Evolutionary conservation across 2,329 filamentous ascomycete species (phyloP).

Genomic region (Decorospora gaudefroyi): DNA sequence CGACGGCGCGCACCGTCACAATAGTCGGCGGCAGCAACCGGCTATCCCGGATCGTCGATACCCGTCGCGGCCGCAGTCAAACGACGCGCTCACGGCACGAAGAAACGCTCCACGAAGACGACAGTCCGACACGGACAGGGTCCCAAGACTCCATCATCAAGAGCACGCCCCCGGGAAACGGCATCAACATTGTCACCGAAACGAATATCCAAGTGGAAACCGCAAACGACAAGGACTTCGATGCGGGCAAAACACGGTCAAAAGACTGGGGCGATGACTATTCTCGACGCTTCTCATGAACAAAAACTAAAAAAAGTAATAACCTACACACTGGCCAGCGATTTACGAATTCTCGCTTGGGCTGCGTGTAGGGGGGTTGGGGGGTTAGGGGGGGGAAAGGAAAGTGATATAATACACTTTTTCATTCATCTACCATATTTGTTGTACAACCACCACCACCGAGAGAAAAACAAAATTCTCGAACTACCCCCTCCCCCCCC

Average conservation of each 20-base stretch:
- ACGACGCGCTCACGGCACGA: slow-evolving; percentile 17
- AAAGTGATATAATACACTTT: no score
- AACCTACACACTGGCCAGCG: no score
- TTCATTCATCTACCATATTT: no score
- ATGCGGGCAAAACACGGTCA: slow-evolving; percentile 3
- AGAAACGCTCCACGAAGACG: slow-evolving; percentile 24
- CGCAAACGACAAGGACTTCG: slow-evolving; percentile 17
- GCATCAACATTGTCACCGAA: slow-evolving; percentile 39
- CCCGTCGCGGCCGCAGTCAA: slow-evolving; percentile 26
- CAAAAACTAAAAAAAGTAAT: not conserved
- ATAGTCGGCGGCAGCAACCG: slow-evolving; percentile 43
- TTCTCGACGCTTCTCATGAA: slow-evolving; percentile 3
- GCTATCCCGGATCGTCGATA: slow-evolving; percentile 38
- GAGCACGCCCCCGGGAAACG: slow-evolving; percentile 16
- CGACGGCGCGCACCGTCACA: slow-evolving; percentile 39
- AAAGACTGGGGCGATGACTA: slow-evolving; percentile 19
- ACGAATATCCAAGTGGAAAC: slow-evolving; percentile 44
- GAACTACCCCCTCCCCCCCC: no score
- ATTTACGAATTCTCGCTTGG: no score
- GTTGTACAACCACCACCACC: no score
- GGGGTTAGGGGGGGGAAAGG: no score
- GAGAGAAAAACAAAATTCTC: no score
- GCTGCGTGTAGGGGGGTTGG: no score
- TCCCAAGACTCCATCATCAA: slow-evolving; percentile 46
- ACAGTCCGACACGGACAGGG: slow-evolving; percentile 34